These are phyloP conservation scores for Rhodotorula sp. DNA, from an alignment of 1,284 basidiomycete genomes.

Conservation along the genomic window DNA sequence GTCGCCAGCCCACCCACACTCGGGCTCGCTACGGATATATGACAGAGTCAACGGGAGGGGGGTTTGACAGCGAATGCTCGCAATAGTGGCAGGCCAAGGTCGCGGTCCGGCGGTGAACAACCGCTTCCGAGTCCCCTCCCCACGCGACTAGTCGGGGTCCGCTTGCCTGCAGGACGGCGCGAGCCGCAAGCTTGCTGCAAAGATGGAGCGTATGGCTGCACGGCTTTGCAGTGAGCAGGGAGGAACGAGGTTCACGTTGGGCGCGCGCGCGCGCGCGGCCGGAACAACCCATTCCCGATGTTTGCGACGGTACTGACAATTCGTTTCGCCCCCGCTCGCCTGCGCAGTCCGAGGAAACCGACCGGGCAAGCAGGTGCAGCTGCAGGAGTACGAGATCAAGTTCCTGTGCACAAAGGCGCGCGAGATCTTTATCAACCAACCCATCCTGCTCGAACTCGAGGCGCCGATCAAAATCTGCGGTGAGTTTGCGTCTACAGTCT, in stretches of 20 bases:
- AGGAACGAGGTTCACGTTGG: no score
- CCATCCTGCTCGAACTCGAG: conserved; percentile 88
- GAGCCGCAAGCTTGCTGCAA: not conserved
- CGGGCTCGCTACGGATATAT: no score
- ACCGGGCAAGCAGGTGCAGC: conserved; percentile 88
- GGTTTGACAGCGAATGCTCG: no score
- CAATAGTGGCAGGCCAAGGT: not conserved
- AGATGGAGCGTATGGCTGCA: no score
- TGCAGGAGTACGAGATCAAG: conserved; percentile 95
- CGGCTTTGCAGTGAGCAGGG: no score
- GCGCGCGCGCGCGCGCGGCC: no score
- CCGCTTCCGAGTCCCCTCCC: not conserved
- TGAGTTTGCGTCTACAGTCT: conserved; percentile 53
- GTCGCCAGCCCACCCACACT: no score
- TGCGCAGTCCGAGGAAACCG: conserved; percentile 80
- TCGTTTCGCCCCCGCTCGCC: not conserved
- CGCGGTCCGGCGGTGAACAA: not conserved
- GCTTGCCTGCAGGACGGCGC: not conserved
- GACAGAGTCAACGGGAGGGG: no score
- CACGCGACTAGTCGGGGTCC: not conserved
- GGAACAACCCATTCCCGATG: not conserved
- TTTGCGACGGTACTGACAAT: not conserved
- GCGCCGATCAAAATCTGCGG: conserved; percentile 97
- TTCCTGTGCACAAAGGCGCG: conserved; percentile 90
- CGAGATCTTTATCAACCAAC: conserved; percentile 94